Evolutionary conservation across 2,329 filamentous ascomycete genomes (phyloP), one percentile per base, ranked within the genome.

Genomic region (Lojkania enalia): DNA sequence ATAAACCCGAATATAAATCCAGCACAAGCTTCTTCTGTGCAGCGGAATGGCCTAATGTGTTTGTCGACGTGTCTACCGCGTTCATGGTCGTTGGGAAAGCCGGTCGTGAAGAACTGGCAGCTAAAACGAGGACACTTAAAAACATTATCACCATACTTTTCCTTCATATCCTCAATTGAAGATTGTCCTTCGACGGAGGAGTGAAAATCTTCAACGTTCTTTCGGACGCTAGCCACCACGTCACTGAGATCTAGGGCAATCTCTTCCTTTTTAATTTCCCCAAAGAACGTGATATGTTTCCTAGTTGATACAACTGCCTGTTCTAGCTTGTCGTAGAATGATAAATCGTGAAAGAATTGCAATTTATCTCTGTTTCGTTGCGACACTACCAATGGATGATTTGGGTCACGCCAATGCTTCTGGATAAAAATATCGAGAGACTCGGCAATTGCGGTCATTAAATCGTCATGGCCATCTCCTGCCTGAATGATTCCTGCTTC

Each of bases 91-190:
- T 35, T 31, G 4, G 20, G 12, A 25, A 46, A 49, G 15, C 46
- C 46, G 3, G 12, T 7, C 3, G 23, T 20, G 29, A 46, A 49
- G 33, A 20, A 46, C 5, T 42, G n/a, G 32, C 46, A 49, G 38
- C 20, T 49, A 14, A 49, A 18, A 27, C 35, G 39, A 5, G 42
- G 37, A 29, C 46, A 49, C 20, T 42, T 46, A 20, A 44, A 49
- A 4, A 40, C 14, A 29, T 39, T 39, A 3, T n/a, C 13, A 14
- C 42, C 42, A 21, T 49, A 49, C 15, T 41, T 38, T 2, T 29
- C 23, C 2, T 35, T 4, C 16, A 30, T 16, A 2, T 45, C 27
- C 11, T n/a, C 12, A 14, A 36, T 29, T 32, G 6, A n/a, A n/a
- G n/a, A n/a, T 36, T 21, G 18, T 20, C 9, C 18, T 36, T 11